Evolutionary conservation across 2,329 filamentous ascomycete genomes (phyloP).

Genomic region (Fusarium torreyae): DNA sequence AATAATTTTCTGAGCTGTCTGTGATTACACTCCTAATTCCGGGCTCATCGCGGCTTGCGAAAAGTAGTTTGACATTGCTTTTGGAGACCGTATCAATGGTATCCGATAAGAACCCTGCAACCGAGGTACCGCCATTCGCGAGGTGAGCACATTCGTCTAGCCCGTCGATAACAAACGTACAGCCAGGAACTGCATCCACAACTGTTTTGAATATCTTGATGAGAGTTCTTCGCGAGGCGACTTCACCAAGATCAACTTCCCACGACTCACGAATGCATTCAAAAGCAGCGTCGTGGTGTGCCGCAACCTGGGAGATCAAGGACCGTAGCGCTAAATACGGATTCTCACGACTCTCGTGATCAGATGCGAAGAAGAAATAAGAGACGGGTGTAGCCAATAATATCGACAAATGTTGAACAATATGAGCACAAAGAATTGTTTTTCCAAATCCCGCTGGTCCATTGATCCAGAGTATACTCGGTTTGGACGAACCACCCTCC

Average conservation of each 20-base stretch:
- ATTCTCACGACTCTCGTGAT: conserved; percentile 44
- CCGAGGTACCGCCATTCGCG: neutral
- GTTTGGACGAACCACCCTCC: accelerated
- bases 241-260: conserved; percentile 40
- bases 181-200: conserved; percentile 27
- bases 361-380: conserved; percentile 55
- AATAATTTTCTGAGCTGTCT: accelerated
- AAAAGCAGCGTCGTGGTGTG: accelerated
- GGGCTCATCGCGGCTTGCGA: conserved; percentile 49
- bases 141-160: conserved; percentile 53
- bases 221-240: conserved; percentile 39
- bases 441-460: conserved; percentile 52
- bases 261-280: neutral
- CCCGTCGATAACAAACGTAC: conserved; percentile 52
- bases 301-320: conserved; percentile 40
- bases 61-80: conserved; percentile 39
- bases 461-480: conserved; percentile 4
- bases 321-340: conserved; percentile 49
- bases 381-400: conserved; percentile 12
- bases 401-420: conserved; percentile 45
- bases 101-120: conserved; percentile 36
- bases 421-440: conserved; percentile 51
- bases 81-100: conserved; percentile 7
- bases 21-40: conserved; percentile 42
- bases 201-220: conserved; percentile 39